Evolutionary conservation across 2,329 filamentous ascomycete genomes (phyloP).

Genomic region (Aspergillus flavus): DNA sequence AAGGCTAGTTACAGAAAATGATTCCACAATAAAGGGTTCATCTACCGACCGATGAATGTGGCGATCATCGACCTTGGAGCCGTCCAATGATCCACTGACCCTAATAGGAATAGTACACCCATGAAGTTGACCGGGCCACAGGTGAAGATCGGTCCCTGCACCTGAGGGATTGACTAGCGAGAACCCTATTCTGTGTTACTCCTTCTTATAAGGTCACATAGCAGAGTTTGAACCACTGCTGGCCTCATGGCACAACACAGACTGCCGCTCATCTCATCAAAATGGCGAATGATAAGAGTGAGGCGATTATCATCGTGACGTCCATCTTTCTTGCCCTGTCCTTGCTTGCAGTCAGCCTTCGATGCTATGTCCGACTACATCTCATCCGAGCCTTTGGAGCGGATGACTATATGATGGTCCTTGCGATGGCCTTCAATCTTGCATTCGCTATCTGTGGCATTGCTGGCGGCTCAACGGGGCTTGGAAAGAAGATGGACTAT

Average conservation of each 20-base stretch:
- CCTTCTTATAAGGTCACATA: not conserved
- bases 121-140: not conserved
- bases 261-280: not conserved
- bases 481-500: not conserved
- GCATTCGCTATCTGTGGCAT: slow-evolving; percentile 15
- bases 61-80: not conserved
- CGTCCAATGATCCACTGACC: not conserved
- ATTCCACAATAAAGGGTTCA: not conserved
- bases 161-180: not conserved
- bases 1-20: no score
- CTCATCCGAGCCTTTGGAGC: slow-evolving; percentile 34
- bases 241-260: not conserved
- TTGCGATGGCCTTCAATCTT: slow-evolving; percentile 22
- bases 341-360: slow-evolving; percentile 33
- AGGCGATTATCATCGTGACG: slow-evolving; percentile 18
- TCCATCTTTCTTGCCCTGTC: slow-evolving; percentile 38
- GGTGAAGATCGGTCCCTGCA: not conserved
- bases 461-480: not conserved
- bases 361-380: slow-evolving; percentile 37
- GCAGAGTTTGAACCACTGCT: not conserved
- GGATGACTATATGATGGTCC: slow-evolving; percentile 26
- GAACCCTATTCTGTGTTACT: not conserved
- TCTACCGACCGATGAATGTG: not conserved
- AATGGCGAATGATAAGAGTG: slow-evolving; percentile 3
- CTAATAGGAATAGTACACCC: not conserved